Base-by-base conservation (phyloP, 2,329 filamentous ascomycete species). In the Alternaria brassicicola region DNA sequence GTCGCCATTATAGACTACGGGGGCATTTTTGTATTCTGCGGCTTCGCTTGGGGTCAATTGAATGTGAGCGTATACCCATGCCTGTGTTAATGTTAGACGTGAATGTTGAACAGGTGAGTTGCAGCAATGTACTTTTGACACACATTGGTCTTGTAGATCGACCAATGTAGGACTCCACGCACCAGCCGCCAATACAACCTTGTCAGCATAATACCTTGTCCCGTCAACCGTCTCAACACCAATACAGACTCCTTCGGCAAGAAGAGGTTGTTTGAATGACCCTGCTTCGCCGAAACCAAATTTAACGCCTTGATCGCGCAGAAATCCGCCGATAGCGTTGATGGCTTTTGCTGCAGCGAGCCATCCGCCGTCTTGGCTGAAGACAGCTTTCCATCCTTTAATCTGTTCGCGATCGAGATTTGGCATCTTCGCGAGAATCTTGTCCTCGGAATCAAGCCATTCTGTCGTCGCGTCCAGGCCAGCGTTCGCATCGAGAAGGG, bases 1-100 rank as follows among this genome's bases (percentile, higher is more conserved):
- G 26, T 76, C 78, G 0, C 80, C 80, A 59, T 82, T 82, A 21
- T 83, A 80, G 13, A 88, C 78, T 0, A 88, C 85, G 0, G 87
- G 86, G 23, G 84, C 79, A 19, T 80, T 69, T 17, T 79, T 77
- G 60, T 81, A 82, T 61, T 85, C 82, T 13, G 77, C 68, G 0
- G 75, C 77, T 65, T 86, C 84, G 6, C 80, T 71, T 0, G 75
- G 69, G 0, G 78, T 80, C 72, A 86, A 81, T 33, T 78, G 74
- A 45, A 86, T 83, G 59, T 85, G 83, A 1, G 79, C 81, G 12
- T 86, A 73, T 23, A 84, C 85, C 83, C 83, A 85, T 3, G 83
- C 83, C 15, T 71, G 15, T n/a, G 1, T 3, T 19, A 4, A 15
- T 21, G n/a, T 56, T 33, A 57, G 49, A 53, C 21, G 5, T 19